These are phyloP conservation scores for Yamadazyma sp. DNA, from an alignment of 805 yeast species.

Conservation along the genomic window DNA sequence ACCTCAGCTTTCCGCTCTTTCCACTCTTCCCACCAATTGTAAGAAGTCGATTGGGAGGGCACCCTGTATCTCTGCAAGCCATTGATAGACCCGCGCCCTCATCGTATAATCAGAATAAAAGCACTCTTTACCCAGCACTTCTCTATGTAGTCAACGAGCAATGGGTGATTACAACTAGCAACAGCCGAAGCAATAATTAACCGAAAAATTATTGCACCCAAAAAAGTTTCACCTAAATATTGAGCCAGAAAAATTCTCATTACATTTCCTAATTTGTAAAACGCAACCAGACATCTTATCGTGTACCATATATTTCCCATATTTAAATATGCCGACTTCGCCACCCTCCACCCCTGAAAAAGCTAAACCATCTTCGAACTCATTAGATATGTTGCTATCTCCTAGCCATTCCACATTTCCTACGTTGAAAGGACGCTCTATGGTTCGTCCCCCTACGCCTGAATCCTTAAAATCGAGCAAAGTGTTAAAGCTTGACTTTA, in stretches of 20 bases:
- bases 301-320: neutral
- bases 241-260: slow-evolving; percentile 7
- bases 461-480: slow-evolving; percentile 9
- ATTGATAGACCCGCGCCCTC: too few relatives aligned
- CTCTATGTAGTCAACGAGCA: too few relatives aligned
- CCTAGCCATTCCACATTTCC: neutral
- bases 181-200: too few relatives aligned
- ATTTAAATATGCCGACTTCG: neutral
- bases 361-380: neutral
- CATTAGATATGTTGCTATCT: neutral
- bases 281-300: slow-evolving; percentile 3
- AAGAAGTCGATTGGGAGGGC: too few relatives aligned
- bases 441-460: slow-evolving; percentile 12
- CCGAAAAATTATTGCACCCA: too few relatives aligned
- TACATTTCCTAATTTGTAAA: slow-evolving; percentile 13
- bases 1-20: too few relatives aligned
- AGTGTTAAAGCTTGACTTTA: slow-evolving; percentile 4
- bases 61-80: too few relatives aligned
- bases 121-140: too few relatives aligned
- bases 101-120: too few relatives aligned
- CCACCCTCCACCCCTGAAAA: slow-evolving; percentile 1
- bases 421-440: neutral
- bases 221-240: too few relatives aligned
- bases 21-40: too few relatives aligned
- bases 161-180: too few relatives aligned